Percentiles rank a stretch among this genome's conserved stretches.
Conservation (phyloP, 2,329 filamentous ascomycete genomes). For the Dactylellina leptospora region DNA sequence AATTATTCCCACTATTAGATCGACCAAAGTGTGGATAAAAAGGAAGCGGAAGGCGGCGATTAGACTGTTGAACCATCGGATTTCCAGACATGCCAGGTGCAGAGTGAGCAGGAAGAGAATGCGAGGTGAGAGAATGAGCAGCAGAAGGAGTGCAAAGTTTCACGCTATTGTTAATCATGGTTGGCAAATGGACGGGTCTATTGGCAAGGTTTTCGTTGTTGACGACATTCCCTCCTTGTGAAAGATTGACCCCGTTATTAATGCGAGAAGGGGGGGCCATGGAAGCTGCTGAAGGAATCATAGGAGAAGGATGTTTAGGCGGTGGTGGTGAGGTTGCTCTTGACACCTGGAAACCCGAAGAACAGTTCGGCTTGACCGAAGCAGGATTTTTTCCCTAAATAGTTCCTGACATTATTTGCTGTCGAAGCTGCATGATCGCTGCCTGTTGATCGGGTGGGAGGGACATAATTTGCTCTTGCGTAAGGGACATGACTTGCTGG, state of each 20-base stretch:
- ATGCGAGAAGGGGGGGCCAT: conserved; percentile 37
- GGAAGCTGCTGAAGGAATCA: conserved; percentile 26
- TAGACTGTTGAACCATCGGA: conserved; percentile 29
- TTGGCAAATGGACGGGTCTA: conserved; percentile 14
- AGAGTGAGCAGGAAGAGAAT: not conserved
- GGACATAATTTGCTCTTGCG: conserved; percentile 69
- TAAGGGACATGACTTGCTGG: conserved; percentile 70
- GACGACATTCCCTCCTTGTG: not conserved
- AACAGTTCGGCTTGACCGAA: conserved; percentile 10
- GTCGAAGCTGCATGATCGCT: conserved; percentile 70
- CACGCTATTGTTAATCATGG: conserved; percentile 14
- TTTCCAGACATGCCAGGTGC: conserved; percentile 14
- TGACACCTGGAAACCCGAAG: not conserved
- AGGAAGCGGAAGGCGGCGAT: conserved; percentile 22
- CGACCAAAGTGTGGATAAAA: conserved; percentile 26
- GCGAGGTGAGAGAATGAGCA: no score
- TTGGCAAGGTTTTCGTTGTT: conserved; percentile 26
- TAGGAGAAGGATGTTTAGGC: not conserved
- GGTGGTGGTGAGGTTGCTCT: not conserved
- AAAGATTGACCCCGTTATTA: no score
- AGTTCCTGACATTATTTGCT: conserved; percentile 63
- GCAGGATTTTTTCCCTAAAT: conserved; percentile 51
- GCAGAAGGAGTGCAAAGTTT: no score
- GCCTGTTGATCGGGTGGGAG: conserved; percentile 66
- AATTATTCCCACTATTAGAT: not conserved